Evolutionary conservation across 306 rosid species (phyloP), one percentile per base, ranked within the genome.

Genomic region (Citrullus colocynthis): DNA sequence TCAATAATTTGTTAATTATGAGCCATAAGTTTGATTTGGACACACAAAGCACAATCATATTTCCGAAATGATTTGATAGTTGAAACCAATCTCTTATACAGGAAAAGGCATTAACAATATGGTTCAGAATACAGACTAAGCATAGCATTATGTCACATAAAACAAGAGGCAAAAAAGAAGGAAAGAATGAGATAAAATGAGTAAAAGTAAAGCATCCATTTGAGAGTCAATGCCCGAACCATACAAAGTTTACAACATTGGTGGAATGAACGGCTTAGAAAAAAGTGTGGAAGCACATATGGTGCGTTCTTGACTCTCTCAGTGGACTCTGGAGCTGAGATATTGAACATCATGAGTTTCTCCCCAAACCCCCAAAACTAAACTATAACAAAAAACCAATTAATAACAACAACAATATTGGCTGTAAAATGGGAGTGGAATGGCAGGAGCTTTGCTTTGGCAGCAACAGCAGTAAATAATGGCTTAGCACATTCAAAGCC

Each of bases 271-370:
- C 1, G 41, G 41, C 10, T 57, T 44, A 14, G 16, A 3, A 45
- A 28, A 10, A 71, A 45, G 51, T 72, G n/a, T 45, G 54, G 16
- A 67, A 67, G 42, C 34, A 42, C 8, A 81, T 87, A 85, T 89
- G 98, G 98, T 95, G 96, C 97, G 98, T 85, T 95, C 97, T 95
- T 95, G 98, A 95, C 98, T 95, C 88, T 88, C 97, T 87, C 30
- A 65, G n/a, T 51, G 3, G 60, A 49, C 41, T 72, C 87, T 79
- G 82, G 59, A 48, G 77, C 7, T 72, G n/a, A 13, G 77, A 48
- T 49, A 48, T 15, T 12, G n/a, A 15, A 49, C n/a, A 70, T 24
- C n/a, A 45, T n/a, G 1, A 41, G 49, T 37, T 65, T 6, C 12
- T 76, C 82, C 76, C 70, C 74, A 57, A 7, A 7, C 82, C 80